These are phyloP conservation scores for Russula abietina DNA, from an alignment of 768 basidiomycete species.

Conservation along the genomic window DNA sequence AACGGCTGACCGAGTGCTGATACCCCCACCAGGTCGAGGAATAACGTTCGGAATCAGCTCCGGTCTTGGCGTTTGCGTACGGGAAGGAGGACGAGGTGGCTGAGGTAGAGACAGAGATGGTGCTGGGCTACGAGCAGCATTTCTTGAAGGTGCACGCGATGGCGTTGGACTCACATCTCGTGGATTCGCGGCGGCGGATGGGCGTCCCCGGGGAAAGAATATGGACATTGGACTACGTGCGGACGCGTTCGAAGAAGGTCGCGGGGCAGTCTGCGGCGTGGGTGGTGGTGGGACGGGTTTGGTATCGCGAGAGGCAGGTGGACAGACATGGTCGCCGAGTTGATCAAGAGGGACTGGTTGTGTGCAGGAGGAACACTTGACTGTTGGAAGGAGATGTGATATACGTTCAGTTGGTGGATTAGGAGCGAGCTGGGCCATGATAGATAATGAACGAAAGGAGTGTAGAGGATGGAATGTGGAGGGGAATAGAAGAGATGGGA, in stretches of 20 bases:
- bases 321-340: conserved; percentile 75
- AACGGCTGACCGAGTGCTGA: conserved; percentile 26
- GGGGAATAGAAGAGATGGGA: neutral
- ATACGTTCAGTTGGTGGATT: conserved; percentile 27
- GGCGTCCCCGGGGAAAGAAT: neutral
- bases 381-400: conserved; percentile 71
- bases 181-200: neutral
- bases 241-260: neutral
- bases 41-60: neutral
- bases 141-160: neutral
- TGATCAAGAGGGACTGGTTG: conserved; percentile 62
- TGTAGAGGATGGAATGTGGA: neutral
- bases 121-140: conserved; percentile 2
- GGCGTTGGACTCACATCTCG: neutral
- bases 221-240: neutral
- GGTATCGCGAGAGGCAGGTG: conserved; percentile 35
- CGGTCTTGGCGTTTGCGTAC: neutral
- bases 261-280: neutral
- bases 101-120: neutral
- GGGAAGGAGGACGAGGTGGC: conserved; percentile 3
- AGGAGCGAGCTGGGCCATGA: conserved; percentile 30
- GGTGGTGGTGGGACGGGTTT: conserved; percentile 29
- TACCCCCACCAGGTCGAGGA: conserved; percentile 4
- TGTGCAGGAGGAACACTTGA: conserved; percentile 80
- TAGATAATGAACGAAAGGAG: conserved; percentile 14